Evolutionary conservation across 2,329 filamentous ascomycete species (phyloP).

Genomic region (Apiospora aurea): DNA sequence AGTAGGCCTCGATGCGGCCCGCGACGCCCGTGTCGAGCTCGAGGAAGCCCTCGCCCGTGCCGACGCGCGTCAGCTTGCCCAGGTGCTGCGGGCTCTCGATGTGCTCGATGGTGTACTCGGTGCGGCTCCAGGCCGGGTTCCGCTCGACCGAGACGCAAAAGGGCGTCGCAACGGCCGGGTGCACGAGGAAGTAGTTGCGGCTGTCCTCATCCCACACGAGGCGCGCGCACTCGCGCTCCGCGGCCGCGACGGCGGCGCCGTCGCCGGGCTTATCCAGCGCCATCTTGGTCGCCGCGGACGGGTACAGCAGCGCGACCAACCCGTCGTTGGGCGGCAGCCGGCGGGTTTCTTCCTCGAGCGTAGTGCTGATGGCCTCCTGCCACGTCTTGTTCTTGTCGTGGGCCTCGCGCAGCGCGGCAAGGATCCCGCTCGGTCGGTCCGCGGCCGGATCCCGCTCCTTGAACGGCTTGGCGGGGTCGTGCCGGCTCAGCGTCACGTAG

Average conservation of each 20-base stretch:
- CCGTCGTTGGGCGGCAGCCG: conserved; percentile 65
- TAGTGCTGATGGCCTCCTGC: conserved; percentile 65
- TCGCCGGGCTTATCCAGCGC: conserved; percentile 68
- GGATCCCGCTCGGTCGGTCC: conserved; percentile 37
- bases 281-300: conserved; percentile 67
- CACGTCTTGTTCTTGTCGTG: conserved; percentile 54
- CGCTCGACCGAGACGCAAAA: conserved; percentile 68
- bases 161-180: conserved; percentile 67
- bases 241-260: conserved; percentile 64
- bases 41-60: conserved; percentile 64
- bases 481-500: conserved; percentile 63
- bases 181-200: conserved; percentile 66
- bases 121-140: conserved; percentile 64
- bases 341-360: conserved; percentile 62
- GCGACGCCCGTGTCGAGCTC: conserved; percentile 69
- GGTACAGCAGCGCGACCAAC: conserved; percentile 73
- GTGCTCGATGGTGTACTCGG: conserved; percentile 71
- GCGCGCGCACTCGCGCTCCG: conserved; percentile 72
- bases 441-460: conserved; percentile 50
- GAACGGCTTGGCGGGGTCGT: conserved; percentile 66
- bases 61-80: conserved; percentile 66
- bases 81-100: conserved; percentile 67
- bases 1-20: conserved; percentile 65
- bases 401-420: conserved; percentile 44
- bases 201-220: conserved; percentile 75